These are phyloP conservation scores for Linnemannia zychae DNA, from an alignment of 192 early-diverging fungal species.

Conservation along the genomic window DNA sequence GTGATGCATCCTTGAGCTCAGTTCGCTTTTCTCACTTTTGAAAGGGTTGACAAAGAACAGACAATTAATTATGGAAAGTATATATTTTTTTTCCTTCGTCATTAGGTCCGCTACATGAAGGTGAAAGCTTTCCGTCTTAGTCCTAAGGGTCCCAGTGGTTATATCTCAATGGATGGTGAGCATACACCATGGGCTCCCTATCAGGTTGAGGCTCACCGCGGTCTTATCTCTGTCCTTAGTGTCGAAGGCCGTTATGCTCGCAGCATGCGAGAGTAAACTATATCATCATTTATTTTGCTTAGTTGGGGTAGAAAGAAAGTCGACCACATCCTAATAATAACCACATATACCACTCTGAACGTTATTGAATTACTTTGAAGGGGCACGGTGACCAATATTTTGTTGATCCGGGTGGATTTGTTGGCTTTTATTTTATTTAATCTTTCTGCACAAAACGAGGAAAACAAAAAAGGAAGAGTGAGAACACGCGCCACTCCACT, in stretches of 20 bases:
- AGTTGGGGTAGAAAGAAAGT: neutral
- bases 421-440: too few species aligned
- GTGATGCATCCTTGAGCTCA: constrained; percentile 41
- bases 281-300: neutral
- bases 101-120: constrained; percentile 70
- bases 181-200: constrained; percentile 64
- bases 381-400: too few species aligned
- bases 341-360: neutral
- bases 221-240: constrained; percentile 58
- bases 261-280: constrained; percentile 33
- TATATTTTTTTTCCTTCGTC: neutral
- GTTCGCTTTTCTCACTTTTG: neutral
- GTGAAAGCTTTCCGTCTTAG: constrained; percentile 68
- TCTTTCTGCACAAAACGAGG: too few species aligned
- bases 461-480: too few species aligned
- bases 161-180: constrained; percentile 70
- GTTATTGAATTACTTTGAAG: too few species aligned
- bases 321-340: neutral
- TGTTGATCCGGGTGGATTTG: too few species aligned
- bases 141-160: constrained; percentile 54
- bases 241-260: constrained; percentile 59
- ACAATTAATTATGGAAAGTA: too few species aligned
- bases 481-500: too few species aligned
- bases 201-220: constrained; percentile 69
- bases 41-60: neutral